These are phyloP conservation scores for Hirsutella thompsonii DNA, from an alignment of 2,329 filamentous ascomycete species.

Conservation along the genomic window DNA sequence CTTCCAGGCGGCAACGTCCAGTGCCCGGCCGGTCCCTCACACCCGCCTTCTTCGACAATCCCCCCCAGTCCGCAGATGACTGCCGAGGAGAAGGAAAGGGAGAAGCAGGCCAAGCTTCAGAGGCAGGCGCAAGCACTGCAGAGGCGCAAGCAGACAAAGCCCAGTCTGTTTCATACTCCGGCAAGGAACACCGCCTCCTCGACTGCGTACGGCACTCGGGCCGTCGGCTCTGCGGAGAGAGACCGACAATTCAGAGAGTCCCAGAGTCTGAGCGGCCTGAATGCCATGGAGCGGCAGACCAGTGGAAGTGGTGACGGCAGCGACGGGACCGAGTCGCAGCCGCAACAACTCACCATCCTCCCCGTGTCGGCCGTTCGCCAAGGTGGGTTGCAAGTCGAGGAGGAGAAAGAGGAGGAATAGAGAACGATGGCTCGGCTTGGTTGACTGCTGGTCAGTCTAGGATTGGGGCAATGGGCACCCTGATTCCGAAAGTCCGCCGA, in stretches of 20 bases:
- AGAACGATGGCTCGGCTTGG: no score
- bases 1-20: constrained; percentile 4
- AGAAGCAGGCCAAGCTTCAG: not conserved
- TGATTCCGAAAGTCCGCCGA: no score
- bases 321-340: not conserved
- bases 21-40: not conserved
- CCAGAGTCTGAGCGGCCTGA: constrained; percentile 4
- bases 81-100: not conserved
- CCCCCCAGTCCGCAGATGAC: not conserved
- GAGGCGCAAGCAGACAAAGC: not conserved
- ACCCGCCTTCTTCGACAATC: not conserved
- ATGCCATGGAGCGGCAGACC: not conserved
- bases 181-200: not conserved
- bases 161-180: not conserved
- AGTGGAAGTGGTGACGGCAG: not conserved
- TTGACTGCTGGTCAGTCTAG: no score
- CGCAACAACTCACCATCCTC: not conserved
- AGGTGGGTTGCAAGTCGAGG: not conserved
- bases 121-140: constrained; percentile 1
- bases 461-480: no score
- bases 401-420: not conserved
- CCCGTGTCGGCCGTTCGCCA: not conserved
- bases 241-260: constrained; percentile 1
- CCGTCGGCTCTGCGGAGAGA: constrained; percentile 1
- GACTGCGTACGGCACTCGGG: constrained; percentile 3